Evolutionary conservation across 192 early-diverging fungal genomes (phyloP), one percentile per base, ranked within the genome.

Genomic region (Rhizophlyctis rosea): DNA sequence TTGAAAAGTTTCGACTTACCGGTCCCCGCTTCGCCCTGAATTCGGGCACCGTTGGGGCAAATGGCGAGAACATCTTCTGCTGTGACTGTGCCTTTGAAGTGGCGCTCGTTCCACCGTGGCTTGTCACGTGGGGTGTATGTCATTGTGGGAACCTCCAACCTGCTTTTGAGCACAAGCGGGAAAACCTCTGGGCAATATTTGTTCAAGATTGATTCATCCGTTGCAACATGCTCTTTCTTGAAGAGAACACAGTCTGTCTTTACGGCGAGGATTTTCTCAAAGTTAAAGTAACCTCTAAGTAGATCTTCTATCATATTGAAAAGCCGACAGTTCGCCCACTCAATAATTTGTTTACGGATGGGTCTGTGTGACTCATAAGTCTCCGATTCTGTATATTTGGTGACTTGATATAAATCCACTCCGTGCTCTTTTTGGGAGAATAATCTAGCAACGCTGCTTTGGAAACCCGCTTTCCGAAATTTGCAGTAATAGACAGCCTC

Each of bases 211-310:
- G n/a, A n/a, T n/a, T 54, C 11, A 11, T 52, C 33, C 21, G 21
- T 54, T 21, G 33, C 14, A 32, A 53, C 61, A 62, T 62, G 50
- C 14, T 52, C 2, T 32, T 53, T 62, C 7, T 33, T 14, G 9
- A 62, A 48, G 1, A 62, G 30, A 33, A 62, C 54, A 54, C 61
- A 62, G 31, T 62, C 61, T 9, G 61, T 62, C 4, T 62, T 62
- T 16, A 62, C 61, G 0, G 61, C 48, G 16, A 62, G 14, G 13
- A 62, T 50, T 34, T 62, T 62, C 25, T 29, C 28, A 29, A 54
- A 28, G n/a, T n/a, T n/a, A n/a, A n/a, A n/a, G n/a, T n/a, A n/a
- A 31, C 50, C 2, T n/a, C 50, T 4, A 14, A 62, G 50, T 18
- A 35, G 11, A 34, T 62, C 32, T n/a, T 55, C 29, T 14, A 54